Percentiles rank a stretch among this genome's conserved stretches.
Evolutionary conservation across 805 yeast genomes (phyloP).

Genomic region (Wickerhamomyces bisporus): DNA sequence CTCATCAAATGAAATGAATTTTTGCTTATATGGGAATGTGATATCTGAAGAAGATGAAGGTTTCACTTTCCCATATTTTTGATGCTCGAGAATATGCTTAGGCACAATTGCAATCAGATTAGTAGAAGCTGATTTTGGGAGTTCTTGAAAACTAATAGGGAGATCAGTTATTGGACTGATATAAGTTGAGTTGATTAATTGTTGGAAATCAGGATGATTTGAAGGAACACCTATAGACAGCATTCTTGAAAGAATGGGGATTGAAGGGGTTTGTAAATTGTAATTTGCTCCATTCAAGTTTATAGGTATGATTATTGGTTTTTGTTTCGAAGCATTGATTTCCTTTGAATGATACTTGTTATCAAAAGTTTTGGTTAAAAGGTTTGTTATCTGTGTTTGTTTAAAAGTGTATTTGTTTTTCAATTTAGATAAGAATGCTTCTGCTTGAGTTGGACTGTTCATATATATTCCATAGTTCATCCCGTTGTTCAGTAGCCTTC

Average conservation of each 20-base stretch:
- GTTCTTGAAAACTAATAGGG: conserved; percentile 4
- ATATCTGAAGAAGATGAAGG: not conserved
- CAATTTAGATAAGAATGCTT: not conserved
- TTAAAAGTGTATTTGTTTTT: not conserved
- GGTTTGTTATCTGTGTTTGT: not conserved
- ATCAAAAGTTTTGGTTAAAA: not conserved
- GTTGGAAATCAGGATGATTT: conserved; percentile 7
- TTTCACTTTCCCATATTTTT: conserved; percentile 4
- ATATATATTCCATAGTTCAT: conserved; percentile 12
- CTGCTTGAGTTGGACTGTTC: conserved; percentile 9
- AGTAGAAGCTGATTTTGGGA: not conserved
- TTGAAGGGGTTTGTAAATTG: conserved; percentile 8
- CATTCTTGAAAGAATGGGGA: conserved; percentile 13
- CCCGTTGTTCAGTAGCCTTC: conserved; percentile 18
- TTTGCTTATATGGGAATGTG: not conserved
- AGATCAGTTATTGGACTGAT: conserved; percentile 6
- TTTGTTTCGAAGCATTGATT: not conserved
- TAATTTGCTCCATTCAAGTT: conserved; percentile 5
- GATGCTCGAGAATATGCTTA: conserved; percentile 15
- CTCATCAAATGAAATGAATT: not conserved
- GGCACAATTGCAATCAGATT: conserved; percentile 18
- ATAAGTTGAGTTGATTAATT: not conserved
- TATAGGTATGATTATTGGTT: conserved; percentile 5
- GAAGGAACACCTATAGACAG: conserved; percentile 17
- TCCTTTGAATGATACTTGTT: not conserved